A percentile compares a stretch with the other conserved stretches of the same genome.
Evolutionary conservation across 352 stramenopile species (phyloP).

Genomic region (Thraustotheca clavata): DNA sequence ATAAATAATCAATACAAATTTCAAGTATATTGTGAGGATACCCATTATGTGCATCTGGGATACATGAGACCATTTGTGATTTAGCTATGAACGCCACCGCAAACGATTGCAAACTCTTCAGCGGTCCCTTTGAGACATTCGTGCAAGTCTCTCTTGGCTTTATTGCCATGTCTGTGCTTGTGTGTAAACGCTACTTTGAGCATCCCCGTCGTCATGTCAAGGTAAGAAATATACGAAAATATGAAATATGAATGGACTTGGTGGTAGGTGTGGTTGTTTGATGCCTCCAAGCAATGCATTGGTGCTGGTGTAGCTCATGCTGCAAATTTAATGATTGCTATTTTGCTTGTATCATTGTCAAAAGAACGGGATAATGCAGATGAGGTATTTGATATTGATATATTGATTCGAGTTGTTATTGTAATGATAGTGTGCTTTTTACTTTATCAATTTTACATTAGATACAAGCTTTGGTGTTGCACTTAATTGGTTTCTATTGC

Average conservation of each 20-base stretch:
- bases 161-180: slow-evolving; percentile 75
- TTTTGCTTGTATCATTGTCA: slow-evolving; percentile 68
- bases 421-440: slow-evolving; percentile 11
- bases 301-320: slow-evolving; percentile 76
- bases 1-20: too few relatives aligned
- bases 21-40: too few relatives aligned
- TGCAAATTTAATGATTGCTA: slow-evolving; percentile 79
- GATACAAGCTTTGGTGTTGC: slow-evolving; percentile 21
- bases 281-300: slow-evolving; percentile 81
- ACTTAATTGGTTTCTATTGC: slow-evolving; percentile 19
- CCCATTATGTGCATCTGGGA: too few relatives aligned
- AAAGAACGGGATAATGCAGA: slow-evolving; percentile 35
- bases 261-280: slow-evolving; percentile 67
- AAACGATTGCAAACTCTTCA: slow-evolving; percentile 75
- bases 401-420: not conserved
- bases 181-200: slow-evolving; percentile 65
- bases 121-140: slow-evolving; percentile 59
- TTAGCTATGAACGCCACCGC: too few relatives aligned
- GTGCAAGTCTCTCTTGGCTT: slow-evolving; percentile 70
- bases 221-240: slow-evolving; percentile 23
- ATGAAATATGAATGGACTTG: not conserved
- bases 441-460: slow-evolving; percentile 23
- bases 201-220: slow-evolving; percentile 64
- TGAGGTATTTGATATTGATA: slow-evolving; percentile 30
- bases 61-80: too few relatives aligned